Evolutionary conservation across 23 red algal genomes (phyloP).

Genomic region (Gracilaria vermiculophylla): DNA sequence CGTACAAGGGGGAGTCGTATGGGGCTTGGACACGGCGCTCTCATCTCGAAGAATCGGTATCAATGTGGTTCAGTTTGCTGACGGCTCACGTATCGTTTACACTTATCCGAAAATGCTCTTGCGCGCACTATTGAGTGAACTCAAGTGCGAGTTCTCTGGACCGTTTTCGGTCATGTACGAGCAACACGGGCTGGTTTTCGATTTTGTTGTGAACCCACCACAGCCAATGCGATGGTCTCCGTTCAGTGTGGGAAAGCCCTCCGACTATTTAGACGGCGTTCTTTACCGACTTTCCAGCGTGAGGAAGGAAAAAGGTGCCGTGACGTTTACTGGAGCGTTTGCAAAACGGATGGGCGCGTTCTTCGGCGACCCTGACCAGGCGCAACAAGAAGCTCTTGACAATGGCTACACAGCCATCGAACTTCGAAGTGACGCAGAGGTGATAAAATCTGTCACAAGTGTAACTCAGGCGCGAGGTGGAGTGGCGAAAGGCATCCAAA

Average conservation of each 20-base stretch:
- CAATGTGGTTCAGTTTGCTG: conserved; percentile 64
- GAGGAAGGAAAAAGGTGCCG: background rate
- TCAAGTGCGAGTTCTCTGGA: conserved; percentile 33
- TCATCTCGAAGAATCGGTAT: conserved; percentile 48
- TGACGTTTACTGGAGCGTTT: conserved; percentile 29
- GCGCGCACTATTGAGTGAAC: conserved; percentile 33
- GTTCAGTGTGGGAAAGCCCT: background rate
- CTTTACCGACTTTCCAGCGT: background rate
- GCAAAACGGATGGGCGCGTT: background rate
- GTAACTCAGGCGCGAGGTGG: background rate
- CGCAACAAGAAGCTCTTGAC: background rate
- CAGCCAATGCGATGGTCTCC: conserved; percentile 38
- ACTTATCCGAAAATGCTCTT: conserved; percentile 49
- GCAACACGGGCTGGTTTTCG: conserved; percentile 12
- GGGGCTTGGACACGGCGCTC: conserved; percentile 48
- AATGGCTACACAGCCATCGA: conserved; percentile 21
- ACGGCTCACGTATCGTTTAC: conserved; percentile 58
- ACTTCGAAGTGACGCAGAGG: conserved; percentile 20
- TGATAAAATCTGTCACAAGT: conserved; percentile 9
- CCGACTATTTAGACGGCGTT: conserved; percentile 34
- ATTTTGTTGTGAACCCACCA: conserved; percentile 23
- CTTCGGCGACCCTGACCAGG: conserved; percentile 34
- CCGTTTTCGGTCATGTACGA: conserved; percentile 40
- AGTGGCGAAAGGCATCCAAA: background rate
- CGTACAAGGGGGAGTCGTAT: conserved; percentile 33